Evolutionary conservation across 2,329 filamentous ascomycete genomes (phyloP).

Genomic region (Neurospora crassa): DNA sequence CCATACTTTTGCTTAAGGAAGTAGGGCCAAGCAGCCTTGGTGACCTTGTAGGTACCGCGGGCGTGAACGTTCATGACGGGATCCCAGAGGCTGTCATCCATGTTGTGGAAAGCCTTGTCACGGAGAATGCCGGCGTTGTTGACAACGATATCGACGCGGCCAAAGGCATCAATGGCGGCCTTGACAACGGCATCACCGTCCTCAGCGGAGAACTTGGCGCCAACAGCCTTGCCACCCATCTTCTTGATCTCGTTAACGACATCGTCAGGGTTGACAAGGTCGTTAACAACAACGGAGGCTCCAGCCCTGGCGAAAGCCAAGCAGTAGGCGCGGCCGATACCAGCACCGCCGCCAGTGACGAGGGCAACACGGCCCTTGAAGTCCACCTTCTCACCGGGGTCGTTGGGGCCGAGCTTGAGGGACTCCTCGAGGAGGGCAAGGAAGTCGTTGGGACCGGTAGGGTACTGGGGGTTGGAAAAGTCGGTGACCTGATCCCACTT

Average conservation of each 20-base stretch:
- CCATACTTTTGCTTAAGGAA: constrained; percentile 99
- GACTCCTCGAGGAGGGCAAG: constrained; percentile 77
- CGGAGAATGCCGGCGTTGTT: constrained; percentile 98
- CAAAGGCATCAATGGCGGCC: constrained; percentile 85
- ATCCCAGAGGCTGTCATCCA: constrained; percentile 92
- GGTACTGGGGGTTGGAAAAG: constrained; percentile 77
- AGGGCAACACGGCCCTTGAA: constrained; percentile 80
- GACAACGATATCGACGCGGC: constrained; percentile 87
- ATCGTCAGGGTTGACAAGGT: constrained; percentile 82
- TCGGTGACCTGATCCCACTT: constrained; percentile 85
- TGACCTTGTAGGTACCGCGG: constrained; percentile 89
- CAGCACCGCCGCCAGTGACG: constrained; percentile 79
- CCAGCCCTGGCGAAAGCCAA: constrained; percentile 75
- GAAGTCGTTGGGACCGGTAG: constrained; percentile 80
- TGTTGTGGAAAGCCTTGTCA: constrained; percentile 96
- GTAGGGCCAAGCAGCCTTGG: constrained; percentile 95
- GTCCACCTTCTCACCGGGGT: constrained; percentile 62
- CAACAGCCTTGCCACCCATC: constrained; percentile 78
- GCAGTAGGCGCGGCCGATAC: constrained; percentile 83
- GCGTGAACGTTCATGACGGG: constrained; percentile 88
- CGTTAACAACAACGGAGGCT: constrained; percentile 86
- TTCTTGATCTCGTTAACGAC: constrained; percentile 91
- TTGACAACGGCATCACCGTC: constrained; percentile 89
- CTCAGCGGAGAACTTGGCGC: constrained; percentile 87
- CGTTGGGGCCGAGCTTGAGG: constrained; percentile 64